Base-by-base conservation (phyloP, 192 early-diverging fungal genomes). In the Backusella luteola region DNA sequence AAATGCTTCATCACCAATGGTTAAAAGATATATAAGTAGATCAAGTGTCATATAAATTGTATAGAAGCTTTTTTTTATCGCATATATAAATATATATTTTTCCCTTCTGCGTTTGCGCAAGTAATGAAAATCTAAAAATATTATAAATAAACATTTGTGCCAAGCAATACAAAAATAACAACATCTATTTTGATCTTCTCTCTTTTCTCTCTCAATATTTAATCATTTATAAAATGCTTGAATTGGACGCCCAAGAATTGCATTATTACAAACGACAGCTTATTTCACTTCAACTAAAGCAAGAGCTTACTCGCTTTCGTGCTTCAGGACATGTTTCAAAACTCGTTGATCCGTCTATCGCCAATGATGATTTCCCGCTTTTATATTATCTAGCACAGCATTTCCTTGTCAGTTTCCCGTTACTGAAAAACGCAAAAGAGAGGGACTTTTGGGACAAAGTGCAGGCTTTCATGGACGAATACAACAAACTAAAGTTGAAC, bases 201-300 rank as follows among this genome's bases (percentile, higher is more conserved):
- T 59, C 36, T 71, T 23, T 17, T 23, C 26, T 71, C 49, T 19
- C 32, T 32, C 2, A 32, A 32, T 44, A 9, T 0, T 17, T 71
- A 21, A 29, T 44, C 36, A 5, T 44, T 15, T 34, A 17, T 71
- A 1, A 9, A 70, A 70, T 71, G 70, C 56, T 63, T 63, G 41
- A 49, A 15, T 71, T 71, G 8, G 26, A 21, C 11, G 63, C 79
- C 9, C 80, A 79, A 71, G 82, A 90, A 75, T 80, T 77, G 1
- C 89, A 90, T 74, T 90, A 90, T 67, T 78, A 88, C 34, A 90
- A 90, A 46, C 79, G 83, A 42, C 85, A 87, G 34, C 79, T 90
- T 35, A 75, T 90, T 15, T 77, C 85, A 3, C 56, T 77, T 6
- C 83, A 88, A 73, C 79, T 90, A 29, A 73, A 85, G 5, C 77